Evolutionary conservation across 2,329 filamentous ascomycete species (phyloP).

Genomic region (Colletotrichum eremochloae): DNA sequence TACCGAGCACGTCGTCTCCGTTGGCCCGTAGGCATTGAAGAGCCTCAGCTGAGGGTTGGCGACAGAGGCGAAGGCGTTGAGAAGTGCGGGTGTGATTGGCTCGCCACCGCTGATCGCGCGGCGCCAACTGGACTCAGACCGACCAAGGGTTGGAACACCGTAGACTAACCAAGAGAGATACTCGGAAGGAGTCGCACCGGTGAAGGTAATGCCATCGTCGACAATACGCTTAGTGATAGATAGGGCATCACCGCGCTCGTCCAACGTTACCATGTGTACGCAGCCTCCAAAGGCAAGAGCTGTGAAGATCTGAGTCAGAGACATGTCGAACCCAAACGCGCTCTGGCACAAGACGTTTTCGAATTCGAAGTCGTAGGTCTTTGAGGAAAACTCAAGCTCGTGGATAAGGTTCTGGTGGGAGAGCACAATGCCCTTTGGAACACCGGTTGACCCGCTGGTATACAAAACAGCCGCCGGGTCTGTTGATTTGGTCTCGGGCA

Average conservation of each 20-base stretch:
- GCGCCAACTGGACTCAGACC: constrained; percentile 41
- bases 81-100: constrained; percentile 25
- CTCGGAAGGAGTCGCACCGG: constrained; percentile 57
- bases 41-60: constrained; percentile 10
- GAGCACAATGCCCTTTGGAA: constrained; percentile 58
- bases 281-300: constrained; percentile 53
- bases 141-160: constrained; percentile 32
- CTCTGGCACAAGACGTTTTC: constrained; percentile 55
- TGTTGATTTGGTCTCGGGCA: neutral
- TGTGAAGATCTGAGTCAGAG: constrained; percentile 53
- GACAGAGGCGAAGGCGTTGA: constrained; percentile 27
- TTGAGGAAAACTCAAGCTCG: constrained; percentile 41
- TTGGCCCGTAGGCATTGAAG: constrained; percentile 50
- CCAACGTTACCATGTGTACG: constrained; percentile 51
- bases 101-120: constrained; percentile 44
- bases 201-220: constrained; percentile 52
- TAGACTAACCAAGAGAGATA: constrained; percentile 50
- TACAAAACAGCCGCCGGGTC: constrained; percentile 50
- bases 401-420: constrained; percentile 49
- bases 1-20: constrained; percentile 45
- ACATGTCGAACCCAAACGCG: constrained; percentile 57
- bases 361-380: constrained; percentile 39
- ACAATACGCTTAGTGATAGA: constrained; percentile 53
- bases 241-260: constrained; percentile 50
- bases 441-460: constrained; percentile 50